Percentiles rank a stretch among this genome's conserved stretches.
These are phyloP conservation scores for Wickerhamomyces chaumierensis DNA, from an alignment of 805 yeast species.

Conservation along the genomic window DNA sequence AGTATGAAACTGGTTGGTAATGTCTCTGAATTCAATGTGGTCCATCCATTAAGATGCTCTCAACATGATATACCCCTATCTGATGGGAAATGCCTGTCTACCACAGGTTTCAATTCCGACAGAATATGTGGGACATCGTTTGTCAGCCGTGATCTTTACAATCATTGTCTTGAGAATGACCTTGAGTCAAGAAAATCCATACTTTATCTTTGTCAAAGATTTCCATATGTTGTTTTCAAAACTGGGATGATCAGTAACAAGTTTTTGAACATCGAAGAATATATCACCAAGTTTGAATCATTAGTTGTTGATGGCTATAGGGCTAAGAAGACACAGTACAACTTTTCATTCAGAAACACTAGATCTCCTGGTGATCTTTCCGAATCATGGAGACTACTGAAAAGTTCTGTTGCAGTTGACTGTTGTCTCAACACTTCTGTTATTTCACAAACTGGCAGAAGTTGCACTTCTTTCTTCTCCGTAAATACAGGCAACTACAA, in stretches of 20 bases:
- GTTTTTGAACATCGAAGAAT: background rate
- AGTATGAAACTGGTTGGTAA: background rate
- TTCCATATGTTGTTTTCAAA: background rate
- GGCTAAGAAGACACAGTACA: background rate
- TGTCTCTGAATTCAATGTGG: background rate
- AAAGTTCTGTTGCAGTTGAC: background rate
- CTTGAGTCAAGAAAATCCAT: background rate
- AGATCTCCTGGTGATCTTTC: background rate
- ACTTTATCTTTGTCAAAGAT: background rate
- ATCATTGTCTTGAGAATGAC: background rate
- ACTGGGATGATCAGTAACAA: background rate
- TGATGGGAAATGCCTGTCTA: background rate
- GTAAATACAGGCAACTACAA: too few species aligned
- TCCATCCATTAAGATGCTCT: background rate
- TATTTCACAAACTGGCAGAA: too few species aligned
- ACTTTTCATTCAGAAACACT: background rate
- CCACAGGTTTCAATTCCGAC: background rate
- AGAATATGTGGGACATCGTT: background rate
- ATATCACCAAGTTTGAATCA: background rate
- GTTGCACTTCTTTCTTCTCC: too few species aligned
- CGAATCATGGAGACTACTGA: background rate
- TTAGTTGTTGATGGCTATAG: background rate
- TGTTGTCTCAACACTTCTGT: background rate
- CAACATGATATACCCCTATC: background rate
- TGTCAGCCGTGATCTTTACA: too few species aligned